These are phyloP conservation scores for Globisporangium parvum DNA, from an alignment of 352 stramenopile genomes.

Conservation along the genomic window DNA sequence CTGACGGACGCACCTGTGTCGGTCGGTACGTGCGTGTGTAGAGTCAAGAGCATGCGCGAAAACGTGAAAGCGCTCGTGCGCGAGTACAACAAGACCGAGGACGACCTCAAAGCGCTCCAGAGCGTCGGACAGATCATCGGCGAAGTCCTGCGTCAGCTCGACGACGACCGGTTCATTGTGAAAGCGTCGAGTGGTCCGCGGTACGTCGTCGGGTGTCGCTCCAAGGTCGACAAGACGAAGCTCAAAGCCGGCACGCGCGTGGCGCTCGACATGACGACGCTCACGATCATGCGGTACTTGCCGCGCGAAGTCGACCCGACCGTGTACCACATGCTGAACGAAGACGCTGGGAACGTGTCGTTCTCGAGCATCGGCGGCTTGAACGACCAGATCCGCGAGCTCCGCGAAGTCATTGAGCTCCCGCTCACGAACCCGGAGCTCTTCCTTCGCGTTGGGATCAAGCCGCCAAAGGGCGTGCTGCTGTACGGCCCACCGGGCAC, in stretches of 20 bases:
- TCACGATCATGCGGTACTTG: constrained; percentile 99
- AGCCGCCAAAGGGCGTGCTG: constrained; percentile 96
- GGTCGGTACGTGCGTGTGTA: constrained; percentile 14
- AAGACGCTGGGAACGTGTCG: constrained; percentile 95
- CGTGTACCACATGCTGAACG: constrained; percentile 99
- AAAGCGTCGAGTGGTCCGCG: constrained; percentile 97
- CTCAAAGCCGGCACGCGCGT: constrained; percentile 97
- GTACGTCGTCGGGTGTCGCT: constrained; percentile 97
- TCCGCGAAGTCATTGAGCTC: constrained; percentile 97
- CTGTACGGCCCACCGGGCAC: constrained; percentile 98
- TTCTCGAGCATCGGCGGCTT: constrained; percentile 98
- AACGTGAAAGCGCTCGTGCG: constrained; percentile 94
- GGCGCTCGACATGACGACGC: constrained; percentile 99
- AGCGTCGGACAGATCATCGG: constrained; percentile 99
- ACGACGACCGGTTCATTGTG: constrained; percentile 99
- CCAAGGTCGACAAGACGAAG: constrained; percentile 92
- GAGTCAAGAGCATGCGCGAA: constrained; percentile 96
- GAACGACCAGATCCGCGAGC: constrained; percentile 98
- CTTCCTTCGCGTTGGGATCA: constrained; percentile 98
- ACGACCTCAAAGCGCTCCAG: constrained; percentile 96
- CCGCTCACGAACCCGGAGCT: constrained; percentile 99
- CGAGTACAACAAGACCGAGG: constrained; percentile 99
- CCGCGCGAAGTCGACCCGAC: constrained; percentile 98
- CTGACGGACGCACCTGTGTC: no score
- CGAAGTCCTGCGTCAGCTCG: constrained; percentile 97